A percentile compares a stretch with the other conserved stretches of the same genome.
phyloP scores from a whole-genome alignment of 345 rosid species.

The Salix koriyanagi region DNA sequence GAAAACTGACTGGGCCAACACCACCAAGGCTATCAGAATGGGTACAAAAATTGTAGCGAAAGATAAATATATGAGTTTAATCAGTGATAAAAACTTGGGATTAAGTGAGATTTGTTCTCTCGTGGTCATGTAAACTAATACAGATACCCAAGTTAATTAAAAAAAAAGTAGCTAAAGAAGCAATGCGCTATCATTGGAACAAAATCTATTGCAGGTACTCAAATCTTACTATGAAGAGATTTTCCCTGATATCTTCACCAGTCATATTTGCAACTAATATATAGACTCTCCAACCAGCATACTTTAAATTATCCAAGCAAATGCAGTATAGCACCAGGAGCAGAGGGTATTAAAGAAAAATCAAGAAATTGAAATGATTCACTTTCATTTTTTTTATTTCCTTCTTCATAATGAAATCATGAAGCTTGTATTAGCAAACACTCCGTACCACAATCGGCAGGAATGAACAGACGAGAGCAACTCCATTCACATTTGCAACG shows the following conservation, averaged over 20 bases:
- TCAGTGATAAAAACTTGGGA: too few relatives aligned
- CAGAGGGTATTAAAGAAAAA: background rate
- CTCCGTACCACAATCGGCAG: background rate
- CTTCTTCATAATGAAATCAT: background rate
- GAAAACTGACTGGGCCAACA: too few relatives aligned
- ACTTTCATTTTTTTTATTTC: background rate
- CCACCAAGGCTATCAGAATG: too few relatives aligned
- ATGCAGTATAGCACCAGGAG: background rate
- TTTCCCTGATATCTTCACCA: background rate
- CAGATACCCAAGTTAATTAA: too few relatives aligned
- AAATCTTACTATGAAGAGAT: background rate
- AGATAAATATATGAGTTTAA: too few relatives aligned
- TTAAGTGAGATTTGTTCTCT: too few relatives aligned
- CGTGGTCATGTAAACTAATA: too few relatives aligned
- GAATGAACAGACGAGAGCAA: background rate
- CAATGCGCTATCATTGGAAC: too few relatives aligned
- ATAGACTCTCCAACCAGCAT: background rate
- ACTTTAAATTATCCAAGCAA: background rate
- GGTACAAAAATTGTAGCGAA: too few relatives aligned
- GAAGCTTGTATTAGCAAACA: background rate
- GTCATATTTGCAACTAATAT: background rate
- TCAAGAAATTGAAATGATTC: background rate
- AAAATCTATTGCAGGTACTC: background rate
- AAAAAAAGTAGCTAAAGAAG: too few relatives aligned
- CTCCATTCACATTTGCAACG: conserved; percentile 9